phyloP scores from a whole-genome alignment of 2,329 filamentous ascomycete species.

The Calonectria honghensis region DNA sequence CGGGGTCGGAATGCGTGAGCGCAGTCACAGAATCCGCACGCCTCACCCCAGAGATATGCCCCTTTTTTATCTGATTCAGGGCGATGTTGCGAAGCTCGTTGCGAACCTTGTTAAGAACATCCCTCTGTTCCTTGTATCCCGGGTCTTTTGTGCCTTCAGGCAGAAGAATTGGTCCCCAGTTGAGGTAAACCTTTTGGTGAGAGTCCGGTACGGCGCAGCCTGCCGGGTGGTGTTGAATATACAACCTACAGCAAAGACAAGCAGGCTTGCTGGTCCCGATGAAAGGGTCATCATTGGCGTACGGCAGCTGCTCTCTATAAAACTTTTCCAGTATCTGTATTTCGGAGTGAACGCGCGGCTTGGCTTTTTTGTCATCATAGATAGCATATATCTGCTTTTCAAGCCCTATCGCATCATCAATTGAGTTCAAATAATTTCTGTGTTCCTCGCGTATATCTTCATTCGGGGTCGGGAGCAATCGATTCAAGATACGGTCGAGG shows the following conservation, averaged over 20 bases:
- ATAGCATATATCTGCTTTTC: constrained; percentile 34
- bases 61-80: background rate
- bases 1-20: constrained; percentile 29
- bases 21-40: constrained; percentile 47
- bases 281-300: constrained; percentile 64
- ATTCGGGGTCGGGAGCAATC: constrained; percentile 52
- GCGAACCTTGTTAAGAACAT: constrained; percentile 33
- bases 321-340: constrained; percentile 62
- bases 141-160: constrained; percentile 33
- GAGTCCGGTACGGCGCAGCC: constrained; percentile 57
- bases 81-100: constrained; percentile 34
- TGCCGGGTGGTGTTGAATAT: constrained; percentile 64
- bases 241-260: constrained; percentile 69
- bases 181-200: constrained; percentile 63
- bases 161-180: constrained; percentile 60
- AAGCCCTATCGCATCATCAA: constrained; percentile 33
- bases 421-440: constrained; percentile 15
- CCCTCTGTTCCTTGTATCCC: constrained; percentile 41
- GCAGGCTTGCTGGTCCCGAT: constrained; percentile 72
- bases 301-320: constrained; percentile 51
- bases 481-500: constrained; percentile 56
- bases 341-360: constrained; percentile 65
- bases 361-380: constrained; percentile 44
- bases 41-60: background rate
- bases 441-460: constrained; percentile 35